These are phyloP conservation scores for Melastoma candidum DNA, from an alignment of 441 rosid genomes.

Conservation along the genomic window DNA sequence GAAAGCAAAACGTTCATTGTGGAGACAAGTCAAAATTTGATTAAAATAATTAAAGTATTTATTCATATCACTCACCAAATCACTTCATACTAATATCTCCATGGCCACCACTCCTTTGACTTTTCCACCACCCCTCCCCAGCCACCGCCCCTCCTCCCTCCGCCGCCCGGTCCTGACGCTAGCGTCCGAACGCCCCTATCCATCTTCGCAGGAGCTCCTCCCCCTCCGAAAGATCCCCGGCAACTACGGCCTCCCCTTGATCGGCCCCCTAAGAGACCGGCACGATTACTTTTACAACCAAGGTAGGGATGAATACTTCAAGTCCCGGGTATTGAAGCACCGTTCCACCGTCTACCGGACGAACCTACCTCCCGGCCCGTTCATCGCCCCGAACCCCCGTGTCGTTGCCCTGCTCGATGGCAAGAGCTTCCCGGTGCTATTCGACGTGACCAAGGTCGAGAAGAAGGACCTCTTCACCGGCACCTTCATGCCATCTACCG, in stretches of 20 bases:
- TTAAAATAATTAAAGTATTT: too few relatives aligned
- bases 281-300: constrained; percentile 28
- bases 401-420: constrained; percentile 40
- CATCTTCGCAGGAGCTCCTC: background rate
- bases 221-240: constrained; percentile 24
- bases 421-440: constrained; percentile 34
- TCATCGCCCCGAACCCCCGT: constrained; percentile 20
- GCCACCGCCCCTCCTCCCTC: too few relatives aligned
- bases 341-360: constrained; percentile 24
- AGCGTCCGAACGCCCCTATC: too few relatives aligned
- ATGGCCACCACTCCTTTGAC: too few relatives aligned
- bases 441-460: constrained; percentile 42
- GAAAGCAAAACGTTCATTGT: too few relatives aligned
- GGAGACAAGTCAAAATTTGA: too few relatives aligned
- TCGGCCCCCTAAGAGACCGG: constrained; percentile 27
- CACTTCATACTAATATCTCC: too few relatives aligned
- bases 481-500: constrained; percentile 35
- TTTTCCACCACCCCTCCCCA: too few relatives aligned
- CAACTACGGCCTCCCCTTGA: constrained; percentile 20
- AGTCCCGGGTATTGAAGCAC: constrained; percentile 14
- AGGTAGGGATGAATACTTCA: constrained; percentile 26
- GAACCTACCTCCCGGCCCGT: constrained; percentile 35
- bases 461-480: constrained; percentile 35
- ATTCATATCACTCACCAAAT: too few relatives aligned
- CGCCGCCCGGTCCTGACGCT: too few relatives aligned